A percentile compares a stretch with the other conserved stretches of the same genome.
Conservation (phyloP, 139 green algal species). For the Chlamydomonas sphaeroides region DNA sequence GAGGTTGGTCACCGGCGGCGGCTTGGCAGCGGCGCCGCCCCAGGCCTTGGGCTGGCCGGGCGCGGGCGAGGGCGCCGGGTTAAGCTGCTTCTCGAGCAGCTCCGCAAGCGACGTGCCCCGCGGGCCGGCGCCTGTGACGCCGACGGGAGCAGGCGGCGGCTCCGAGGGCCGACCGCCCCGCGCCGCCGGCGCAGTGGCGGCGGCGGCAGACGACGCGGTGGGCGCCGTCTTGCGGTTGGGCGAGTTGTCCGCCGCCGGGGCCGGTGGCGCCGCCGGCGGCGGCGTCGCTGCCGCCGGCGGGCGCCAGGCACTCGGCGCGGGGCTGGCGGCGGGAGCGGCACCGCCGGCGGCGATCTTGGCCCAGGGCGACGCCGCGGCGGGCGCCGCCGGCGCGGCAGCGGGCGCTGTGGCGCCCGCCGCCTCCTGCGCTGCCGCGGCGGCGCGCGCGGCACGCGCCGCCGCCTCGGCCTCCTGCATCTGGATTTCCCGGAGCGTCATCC, state of each 20-base stretch:
- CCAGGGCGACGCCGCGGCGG: neutral
- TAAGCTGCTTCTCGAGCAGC: conserved; percentile 44
- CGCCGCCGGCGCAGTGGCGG: neutral
- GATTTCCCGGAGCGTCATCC: conserved; percentile 79
- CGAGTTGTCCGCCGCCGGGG: neutral
- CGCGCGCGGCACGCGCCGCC: conserved; percentile 42
- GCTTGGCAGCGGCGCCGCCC: conserved; percentile 36
- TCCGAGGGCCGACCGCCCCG: conserved; percentile 9
- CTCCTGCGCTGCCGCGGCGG: conserved; percentile 30
- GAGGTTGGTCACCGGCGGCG: conserved; percentile 32
- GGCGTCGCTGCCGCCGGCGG: neutral
- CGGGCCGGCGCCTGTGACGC: conserved; percentile 36
- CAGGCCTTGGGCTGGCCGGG: conserved; percentile 37
- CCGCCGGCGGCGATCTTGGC: conserved; percentile 8
- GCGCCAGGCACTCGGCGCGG: neutral
- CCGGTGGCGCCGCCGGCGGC: neutral
- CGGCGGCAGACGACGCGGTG: neutral
- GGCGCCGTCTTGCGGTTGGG: neutral
- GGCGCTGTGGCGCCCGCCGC: conserved; percentile 18
- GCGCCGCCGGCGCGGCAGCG: conserved; percentile 24
- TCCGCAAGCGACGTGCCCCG: conserved; percentile 44
- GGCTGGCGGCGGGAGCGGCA: neutral
- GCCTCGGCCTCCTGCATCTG: conserved; percentile 78
- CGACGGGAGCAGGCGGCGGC: neutral
- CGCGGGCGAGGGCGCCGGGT: conserved; percentile 13